A percentile compares a stretch with the other conserved stretches of the same genome.
Evolutionary conservation across 2,329 filamentous ascomycete genomes (phyloP).

Genomic region (Leptographium wingfieldii): DNA sequence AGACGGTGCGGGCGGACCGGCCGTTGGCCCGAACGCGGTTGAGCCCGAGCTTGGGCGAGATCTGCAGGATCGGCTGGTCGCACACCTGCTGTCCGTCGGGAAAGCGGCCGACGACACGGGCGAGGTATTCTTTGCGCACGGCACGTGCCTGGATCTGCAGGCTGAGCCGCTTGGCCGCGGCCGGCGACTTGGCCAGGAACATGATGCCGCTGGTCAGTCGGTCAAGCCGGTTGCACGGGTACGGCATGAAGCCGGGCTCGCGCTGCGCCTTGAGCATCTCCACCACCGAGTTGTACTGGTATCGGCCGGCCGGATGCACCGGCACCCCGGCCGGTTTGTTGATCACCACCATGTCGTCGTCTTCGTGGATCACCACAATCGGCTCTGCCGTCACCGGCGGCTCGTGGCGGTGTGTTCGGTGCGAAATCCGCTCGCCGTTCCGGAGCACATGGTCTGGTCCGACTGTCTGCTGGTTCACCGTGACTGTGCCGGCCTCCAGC

Average conservation of each 20-base stretch:
- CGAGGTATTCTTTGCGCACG: conserved; percentile 91
- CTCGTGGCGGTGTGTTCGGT: conserved; percentile 91
- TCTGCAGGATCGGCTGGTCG: conserved; percentile 84
- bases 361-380: conserved; percentile 77
- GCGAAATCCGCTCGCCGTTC: conserved; percentile 84
- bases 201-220: conserved; percentile 91
- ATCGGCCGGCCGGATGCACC: conserved; percentile 88
- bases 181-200: conserved; percentile 85
- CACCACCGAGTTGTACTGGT: conserved; percentile 88
- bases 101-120: conserved; percentile 81
- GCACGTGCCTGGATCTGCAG: conserved; percentile 66
- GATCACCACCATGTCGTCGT: conserved; percentile 87
- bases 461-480: conserved; percentile 63
- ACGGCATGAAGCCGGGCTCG: conserved; percentile 38
- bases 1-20: conserved; percentile 80
- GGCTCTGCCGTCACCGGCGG: conserved; percentile 76
- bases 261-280: conserved; percentile 83
- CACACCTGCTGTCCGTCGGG: conserved; percentile 85
- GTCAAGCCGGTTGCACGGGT: conserved; percentile 86
- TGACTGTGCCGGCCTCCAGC: conserved; percentile 67
- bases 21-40: conserved; percentile 92
- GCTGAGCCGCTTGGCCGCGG: conserved; percentile 65
- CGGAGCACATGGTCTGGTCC: conserved; percentile 58
- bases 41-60: conserved; percentile 87
- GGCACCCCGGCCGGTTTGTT: conserved; percentile 93